Evolutionary conservation across 208 protist genomes (phyloP).

Genomic region (Trypanosoma boissoni): DNA sequence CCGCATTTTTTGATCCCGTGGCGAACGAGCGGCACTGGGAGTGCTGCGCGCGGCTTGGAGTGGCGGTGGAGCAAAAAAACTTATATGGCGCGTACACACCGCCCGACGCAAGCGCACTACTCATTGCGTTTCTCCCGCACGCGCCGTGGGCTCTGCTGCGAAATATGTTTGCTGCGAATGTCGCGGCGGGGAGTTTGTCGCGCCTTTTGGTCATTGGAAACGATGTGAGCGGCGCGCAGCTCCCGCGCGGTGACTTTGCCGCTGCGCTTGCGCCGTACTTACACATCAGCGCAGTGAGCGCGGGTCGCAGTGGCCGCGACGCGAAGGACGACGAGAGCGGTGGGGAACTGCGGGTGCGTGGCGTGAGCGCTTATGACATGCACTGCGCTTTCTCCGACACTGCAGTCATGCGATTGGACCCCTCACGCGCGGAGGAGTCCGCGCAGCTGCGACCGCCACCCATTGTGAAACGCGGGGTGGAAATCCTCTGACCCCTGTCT

Average conservation of each 20-base stretch:
- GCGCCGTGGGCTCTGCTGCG: slow-evolving; percentile 63
- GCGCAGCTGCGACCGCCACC: slow-evolving; percentile 12
- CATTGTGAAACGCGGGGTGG: slow-evolving; percentile 6
- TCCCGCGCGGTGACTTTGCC: slow-evolving; percentile 8
- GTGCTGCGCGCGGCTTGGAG: slow-evolving; percentile 39
- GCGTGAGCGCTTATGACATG: slow-evolving; percentile 24
- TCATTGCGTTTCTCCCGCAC: slow-evolving; percentile 64
- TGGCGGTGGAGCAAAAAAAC: slow-evolving; percentile 45
- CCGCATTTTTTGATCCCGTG: slow-evolving; percentile 35
- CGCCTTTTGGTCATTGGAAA: slow-evolving; percentile 47
- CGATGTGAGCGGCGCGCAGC: slow-evolving; percentile 26
- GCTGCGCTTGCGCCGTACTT: slow-evolving; percentile 18
- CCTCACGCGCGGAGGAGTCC: slow-evolving; percentile 5
- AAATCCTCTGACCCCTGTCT: too few relatives aligned
- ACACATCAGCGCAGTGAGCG: slow-evolving; percentile 6
- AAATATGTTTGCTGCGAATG: slow-evolving; percentile 42
- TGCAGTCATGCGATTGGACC: slow-evolving; percentile 28
- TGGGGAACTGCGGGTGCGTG: background rate
- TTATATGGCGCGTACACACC: slow-evolving; percentile 38
- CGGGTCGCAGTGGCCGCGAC: slow-evolving; percentile 6
- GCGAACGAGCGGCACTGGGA: slow-evolving; percentile 23
- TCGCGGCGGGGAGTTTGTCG: slow-evolving; percentile 19
- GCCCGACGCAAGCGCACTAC: slow-evolving; percentile 8
- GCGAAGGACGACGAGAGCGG: slow-evolving; percentile 6
- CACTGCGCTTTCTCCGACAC: slow-evolving; percentile 27